These are phyloP conservation scores for Cyberlindnera amylophila DNA, from an alignment of 805 yeast genomes.

Conservation along the genomic window DNA sequence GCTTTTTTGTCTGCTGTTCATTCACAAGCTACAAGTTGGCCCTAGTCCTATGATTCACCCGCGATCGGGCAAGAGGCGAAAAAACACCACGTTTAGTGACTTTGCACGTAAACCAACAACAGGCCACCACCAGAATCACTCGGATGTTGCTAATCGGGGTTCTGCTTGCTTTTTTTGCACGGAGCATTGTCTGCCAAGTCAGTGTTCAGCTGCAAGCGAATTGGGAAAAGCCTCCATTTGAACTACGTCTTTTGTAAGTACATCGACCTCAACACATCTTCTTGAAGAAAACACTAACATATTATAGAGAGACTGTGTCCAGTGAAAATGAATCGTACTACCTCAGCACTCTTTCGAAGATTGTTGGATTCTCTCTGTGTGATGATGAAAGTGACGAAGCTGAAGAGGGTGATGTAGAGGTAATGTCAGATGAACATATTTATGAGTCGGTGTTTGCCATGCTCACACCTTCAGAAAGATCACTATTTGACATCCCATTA, in stretches of 20 bases:
- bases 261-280: too few relatives aligned
- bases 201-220: conserved; percentile 23
- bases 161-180: not conserved
- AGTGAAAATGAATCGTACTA: conserved; percentile 25
- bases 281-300: conserved; percentile 4
- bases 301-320: conserved; percentile 24
- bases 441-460: conserved; percentile 16
- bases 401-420: conserved; percentile 3
- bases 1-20: too few relatives aligned
- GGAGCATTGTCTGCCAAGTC: conserved; percentile 11
- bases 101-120: too few relatives aligned
- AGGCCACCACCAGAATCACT: too few relatives aligned
- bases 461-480: conserved; percentile 18
- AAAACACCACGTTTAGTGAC: too few relatives aligned
- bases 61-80: too few relatives aligned
- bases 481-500: conserved; percentile 25
- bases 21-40: too few relatives aligned
- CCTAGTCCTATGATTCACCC: too few relatives aligned
- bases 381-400: conserved; percentile 10
- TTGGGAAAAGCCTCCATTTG: conserved; percentile 29
- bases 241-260: conserved; percentile 25
- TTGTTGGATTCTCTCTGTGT: conserved; percentile 12
- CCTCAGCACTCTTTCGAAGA: conserved; percentile 5
- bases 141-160: too few relatives aligned
- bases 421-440: conserved; percentile 19